Percentiles rank a stretch among this genome's conserved stretches.
Evolutionary conservation across 768 basidiomycete genomes (phyloP).

Genomic region (Cantharellus anzutake): DNA sequence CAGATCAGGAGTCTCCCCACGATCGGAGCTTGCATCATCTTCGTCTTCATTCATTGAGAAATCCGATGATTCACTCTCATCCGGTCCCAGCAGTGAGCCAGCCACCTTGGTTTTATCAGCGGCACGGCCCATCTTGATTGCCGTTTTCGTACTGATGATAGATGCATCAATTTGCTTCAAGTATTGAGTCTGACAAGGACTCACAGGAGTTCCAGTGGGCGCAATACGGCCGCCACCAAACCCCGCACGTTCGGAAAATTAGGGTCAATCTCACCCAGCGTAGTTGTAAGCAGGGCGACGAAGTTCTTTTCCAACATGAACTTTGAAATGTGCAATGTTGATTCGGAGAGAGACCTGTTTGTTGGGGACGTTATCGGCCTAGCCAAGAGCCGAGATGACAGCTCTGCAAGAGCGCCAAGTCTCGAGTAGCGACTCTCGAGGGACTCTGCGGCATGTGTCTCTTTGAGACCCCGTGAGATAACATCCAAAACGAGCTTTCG

Average conservation of each 20-base stretch:
- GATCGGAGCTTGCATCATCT: constrained; percentile 16
- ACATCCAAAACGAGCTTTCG: constrained; percentile 85
- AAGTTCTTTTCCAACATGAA: constrained; percentile 98
- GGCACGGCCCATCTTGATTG: constrained; percentile 92
- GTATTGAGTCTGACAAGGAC: constrained; percentile 15
- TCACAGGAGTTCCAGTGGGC: constrained; percentile 78
- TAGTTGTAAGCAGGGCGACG: constrained; percentile 70
- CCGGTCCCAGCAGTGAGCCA: neutral
- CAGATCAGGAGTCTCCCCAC: constrained; percentile 78
- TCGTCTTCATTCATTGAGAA: constrained; percentile 25
- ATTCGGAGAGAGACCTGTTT: constrained; percentile 41
- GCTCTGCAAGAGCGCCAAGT: constrained; percentile 65
- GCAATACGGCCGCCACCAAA: constrained; percentile 71
- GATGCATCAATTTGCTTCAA: constrained; percentile 2
- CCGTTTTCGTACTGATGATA: constrained; percentile 60
- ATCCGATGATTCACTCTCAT: constrained; percentile 28
- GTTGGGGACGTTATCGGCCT: constrained; percentile 7
- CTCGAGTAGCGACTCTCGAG: constrained; percentile 69
- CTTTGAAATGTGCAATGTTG: constrained; percentile 85
- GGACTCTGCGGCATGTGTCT: constrained; percentile 35
- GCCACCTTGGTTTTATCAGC: constrained; percentile 45
- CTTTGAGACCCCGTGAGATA: constrained; percentile 72
- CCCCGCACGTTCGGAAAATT: constrained; percentile 84
- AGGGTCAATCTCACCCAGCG: constrained; percentile 82
- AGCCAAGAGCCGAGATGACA: constrained; percentile 74